A percentile compares a stretch with the other conserved stretches of the same genome.
Conservation (phyloP, 2,329 filamentous ascomycete species). For the Colletotrichum orbiculare region DNA sequence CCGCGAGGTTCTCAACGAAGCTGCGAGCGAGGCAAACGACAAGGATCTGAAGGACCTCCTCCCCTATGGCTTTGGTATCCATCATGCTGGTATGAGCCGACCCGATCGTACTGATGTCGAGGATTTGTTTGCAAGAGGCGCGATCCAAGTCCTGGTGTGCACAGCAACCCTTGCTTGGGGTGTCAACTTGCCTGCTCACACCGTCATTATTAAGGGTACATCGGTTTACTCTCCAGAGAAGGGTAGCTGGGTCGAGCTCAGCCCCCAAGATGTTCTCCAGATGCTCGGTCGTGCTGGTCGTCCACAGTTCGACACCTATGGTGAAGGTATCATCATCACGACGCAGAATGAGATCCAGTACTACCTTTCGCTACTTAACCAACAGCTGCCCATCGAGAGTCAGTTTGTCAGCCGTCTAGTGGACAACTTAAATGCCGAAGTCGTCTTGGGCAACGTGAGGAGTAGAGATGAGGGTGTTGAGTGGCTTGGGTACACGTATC, state of each 20-base stretch:
- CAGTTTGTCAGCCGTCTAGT: constrained; percentile 93
- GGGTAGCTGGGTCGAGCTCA: constrained; percentile 97
- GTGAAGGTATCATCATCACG: constrained; percentile 98
- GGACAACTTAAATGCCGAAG: constrained; percentile 95
- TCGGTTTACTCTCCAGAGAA: constrained; percentile 98
- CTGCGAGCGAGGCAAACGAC: constrained; percentile 85
- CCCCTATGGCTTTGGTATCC: constrained; percentile 97
- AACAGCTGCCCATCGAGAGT: constrained; percentile 97
- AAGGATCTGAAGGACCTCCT: constrained; percentile 91
- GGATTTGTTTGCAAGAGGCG: constrained; percentile 90
- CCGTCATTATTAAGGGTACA: constrained; percentile 98
- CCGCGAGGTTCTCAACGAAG: constrained; percentile 86
- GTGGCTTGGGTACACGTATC: constrained; percentile 97
- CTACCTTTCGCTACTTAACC: constrained; percentile 95
- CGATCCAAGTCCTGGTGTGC: constrained; percentile 94
- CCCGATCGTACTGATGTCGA: constrained; percentile 96
- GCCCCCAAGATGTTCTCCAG: constrained; percentile 96
- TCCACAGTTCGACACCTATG: constrained; percentile 96
- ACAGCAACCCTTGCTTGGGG: constrained; percentile 99
- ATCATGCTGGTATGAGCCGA: constrained; percentile 96
- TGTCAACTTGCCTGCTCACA: constrained; percentile 97
- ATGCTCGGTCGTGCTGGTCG: constrained; percentile 98
- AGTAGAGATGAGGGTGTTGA: constrained; percentile 96
- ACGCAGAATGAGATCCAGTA: constrained; percentile 96
- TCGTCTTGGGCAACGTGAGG: constrained; percentile 93